phyloP scores from a whole-genome alignment of 805 yeast genomes.

The Kodamaea hsintzibuensis region DNA sequence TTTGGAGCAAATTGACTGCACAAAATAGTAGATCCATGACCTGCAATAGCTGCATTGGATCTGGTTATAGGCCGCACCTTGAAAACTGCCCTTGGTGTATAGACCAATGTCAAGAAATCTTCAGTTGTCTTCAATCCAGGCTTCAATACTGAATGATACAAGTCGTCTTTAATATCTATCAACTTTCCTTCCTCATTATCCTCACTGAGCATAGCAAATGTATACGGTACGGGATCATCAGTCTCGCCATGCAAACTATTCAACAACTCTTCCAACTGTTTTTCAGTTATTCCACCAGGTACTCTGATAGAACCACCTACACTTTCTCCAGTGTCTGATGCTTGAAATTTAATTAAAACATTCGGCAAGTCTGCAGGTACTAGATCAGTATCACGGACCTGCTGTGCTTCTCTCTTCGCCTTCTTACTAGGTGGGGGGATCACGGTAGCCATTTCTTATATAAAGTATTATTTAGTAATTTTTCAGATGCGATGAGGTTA shows the following conservation, averaged over 20 bases:
- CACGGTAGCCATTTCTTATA: conserved; percentile 73
- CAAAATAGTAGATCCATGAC: conserved; percentile 91
- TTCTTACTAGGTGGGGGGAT: conserved; percentile 93
- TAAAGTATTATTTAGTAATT: neutral
- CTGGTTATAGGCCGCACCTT: conserved; percentile 90
- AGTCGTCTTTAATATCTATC: conserved; percentile 73
- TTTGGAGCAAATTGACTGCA: conserved; percentile 94
- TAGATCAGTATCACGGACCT: conserved; percentile 70
- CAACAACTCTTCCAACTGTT: conserved; percentile 83
- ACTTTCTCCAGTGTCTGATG: conserved; percentile 87
- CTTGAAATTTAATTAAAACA: conserved; percentile 85
- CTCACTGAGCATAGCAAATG: conserved; percentile 60
- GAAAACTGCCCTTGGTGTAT: conserved; percentile 93
- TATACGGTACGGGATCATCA: conserved; percentile 89
- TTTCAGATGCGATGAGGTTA: conserved; percentile 7
- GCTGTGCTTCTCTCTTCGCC: conserved; percentile 81
- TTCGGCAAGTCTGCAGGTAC: conserved; percentile 81
- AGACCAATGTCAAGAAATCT: conserved; percentile 86
- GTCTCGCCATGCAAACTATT: conserved; percentile 70
- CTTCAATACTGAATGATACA: conserved; percentile 78
- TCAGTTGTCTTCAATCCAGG: conserved; percentile 90
- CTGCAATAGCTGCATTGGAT: conserved; percentile 88
- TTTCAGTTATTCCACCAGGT: conserved; percentile 84
- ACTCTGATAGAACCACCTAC: conserved; percentile 86
- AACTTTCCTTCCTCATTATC: conserved; percentile 31